These are phyloP conservation scores for Comarum palustre DNA, from an alignment of 306 rosid species.

Conservation along the genomic window DNA sequence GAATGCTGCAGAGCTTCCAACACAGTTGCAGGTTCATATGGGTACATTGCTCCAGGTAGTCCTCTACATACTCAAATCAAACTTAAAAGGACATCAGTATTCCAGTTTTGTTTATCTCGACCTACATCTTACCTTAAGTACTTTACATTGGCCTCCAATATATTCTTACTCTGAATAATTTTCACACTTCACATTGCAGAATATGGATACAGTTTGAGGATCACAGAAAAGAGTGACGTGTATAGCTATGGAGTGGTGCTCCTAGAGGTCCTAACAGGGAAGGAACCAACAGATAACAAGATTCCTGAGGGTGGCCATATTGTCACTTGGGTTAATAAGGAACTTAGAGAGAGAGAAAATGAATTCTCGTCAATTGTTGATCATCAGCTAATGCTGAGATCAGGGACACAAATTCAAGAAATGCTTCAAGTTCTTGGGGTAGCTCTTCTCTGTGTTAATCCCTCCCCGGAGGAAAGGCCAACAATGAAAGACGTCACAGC, in stretches of 20 bases:
- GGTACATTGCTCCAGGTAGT: constrained; percentile 97
- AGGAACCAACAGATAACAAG: constrained; percentile 64
- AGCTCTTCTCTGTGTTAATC: constrained; percentile 80
- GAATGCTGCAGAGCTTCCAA: constrained; percentile 58
- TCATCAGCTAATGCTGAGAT: constrained; percentile 57
- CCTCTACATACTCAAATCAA: constrained; percentile 3
- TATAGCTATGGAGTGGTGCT: constrained; percentile 90
- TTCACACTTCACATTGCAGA: constrained; percentile 45
- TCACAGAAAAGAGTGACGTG: constrained; percentile 95
- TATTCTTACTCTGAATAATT: neutral
- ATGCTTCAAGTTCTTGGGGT: constrained; percentile 95
- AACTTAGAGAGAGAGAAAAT: constrained; percentile 54
- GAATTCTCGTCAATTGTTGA: constrained; percentile 65
- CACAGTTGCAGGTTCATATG: constrained; percentile 84
- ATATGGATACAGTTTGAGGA: constrained; percentile 87
- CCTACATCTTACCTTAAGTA: neutral
- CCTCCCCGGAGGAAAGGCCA: constrained; percentile 76
- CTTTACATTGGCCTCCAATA: neutral
- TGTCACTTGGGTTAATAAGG: constrained; percentile 65
- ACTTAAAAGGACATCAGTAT: neutral
- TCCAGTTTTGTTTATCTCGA: neutral
- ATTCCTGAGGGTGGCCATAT: constrained; percentile 77
- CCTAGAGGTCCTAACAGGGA: constrained; percentile 76
- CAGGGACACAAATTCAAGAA: constrained; percentile 80
- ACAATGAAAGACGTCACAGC: constrained; percentile 86